phyloP scores from a whole-genome alignment of 2,329 filamentous ascomycete genomes.

The Colletotrichum sp. region DNA sequence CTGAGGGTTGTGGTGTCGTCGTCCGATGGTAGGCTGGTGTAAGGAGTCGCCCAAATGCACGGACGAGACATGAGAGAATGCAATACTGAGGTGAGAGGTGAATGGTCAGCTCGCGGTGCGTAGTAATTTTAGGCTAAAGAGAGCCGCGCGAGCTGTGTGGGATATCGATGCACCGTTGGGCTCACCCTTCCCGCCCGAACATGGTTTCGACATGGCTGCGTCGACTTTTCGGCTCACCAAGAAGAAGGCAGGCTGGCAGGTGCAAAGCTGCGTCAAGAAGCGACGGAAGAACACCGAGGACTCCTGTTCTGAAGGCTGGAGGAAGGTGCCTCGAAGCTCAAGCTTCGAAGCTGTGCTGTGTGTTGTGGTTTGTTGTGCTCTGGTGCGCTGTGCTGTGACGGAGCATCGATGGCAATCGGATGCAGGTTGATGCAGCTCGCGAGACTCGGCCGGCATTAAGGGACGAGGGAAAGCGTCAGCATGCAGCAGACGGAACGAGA shows the following conservation, averaged over 20 bases:
- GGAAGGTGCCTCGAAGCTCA: not conserved
- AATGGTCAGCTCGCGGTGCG: not conserved
- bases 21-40: slow-evolving; percentile 4
- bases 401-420: not conserved
- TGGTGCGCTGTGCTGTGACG: not conserved
- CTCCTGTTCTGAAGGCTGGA: not conserved
- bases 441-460: not conserved
- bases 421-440: slow-evolving; percentile 6
- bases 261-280: not conserved
- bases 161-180: not conserved
- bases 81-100: not conserved
- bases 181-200: not conserved
- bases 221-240: not conserved
- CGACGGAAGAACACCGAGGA: slow-evolving; percentile 7
- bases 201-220: not conserved
- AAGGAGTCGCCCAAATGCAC: not conserved
- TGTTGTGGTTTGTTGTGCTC: not conserved
- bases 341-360: not conserved
- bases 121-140: slow-evolving; percentile 7
- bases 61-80: not conserved
- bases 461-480: not conserved
- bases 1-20: slow-evolving; percentile 1
- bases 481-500: slow-evolving; percentile 6
- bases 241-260: not conserved
- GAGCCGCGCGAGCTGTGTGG: not conserved